These are phyloP conservation scores for Cryptosporidium meleagridis DNA, from an alignment of 169 alveolate genomes.

Conservation along the genomic window DNA sequence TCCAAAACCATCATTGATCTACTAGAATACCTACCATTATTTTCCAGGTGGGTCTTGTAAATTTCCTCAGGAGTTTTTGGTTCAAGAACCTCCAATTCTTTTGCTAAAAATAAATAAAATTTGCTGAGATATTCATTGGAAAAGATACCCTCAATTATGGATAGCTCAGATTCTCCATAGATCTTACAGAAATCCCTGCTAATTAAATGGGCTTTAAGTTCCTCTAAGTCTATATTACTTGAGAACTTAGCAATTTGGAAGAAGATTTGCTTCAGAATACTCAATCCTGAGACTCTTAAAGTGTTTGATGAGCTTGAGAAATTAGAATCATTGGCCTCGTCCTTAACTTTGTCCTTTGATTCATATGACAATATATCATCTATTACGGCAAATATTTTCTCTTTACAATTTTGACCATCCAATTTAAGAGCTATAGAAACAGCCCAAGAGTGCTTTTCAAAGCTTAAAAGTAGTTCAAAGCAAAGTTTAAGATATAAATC, in stretches of 20 bases:
- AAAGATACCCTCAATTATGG: constrained; percentile 80
- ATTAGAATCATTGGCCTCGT: constrained; percentile 19
- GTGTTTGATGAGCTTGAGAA: constrained; percentile 67
- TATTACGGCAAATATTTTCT: constrained; percentile 35
- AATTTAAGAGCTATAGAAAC: constrained; percentile 32
- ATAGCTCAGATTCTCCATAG: constrained; percentile 62
- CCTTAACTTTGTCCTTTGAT: constrained; percentile 40
- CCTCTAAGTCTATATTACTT: constrained; percentile 62
- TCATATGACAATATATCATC: constrained; percentile 13
- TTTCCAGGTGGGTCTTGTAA: constrained; percentile 92
- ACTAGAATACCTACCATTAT: constrained; percentile 79
- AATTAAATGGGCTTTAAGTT: constrained; percentile 45
- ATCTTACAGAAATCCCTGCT: constrained; percentile 4
- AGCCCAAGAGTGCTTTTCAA: constrained; percentile 57
- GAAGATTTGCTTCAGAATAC: constrained; percentile 70
- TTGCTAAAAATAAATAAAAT: constrained; percentile 89
- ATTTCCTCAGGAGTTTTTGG: constrained; percentile 95
- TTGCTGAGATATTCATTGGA: constrained; percentile 88
- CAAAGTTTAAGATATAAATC: constrained; percentile 76
- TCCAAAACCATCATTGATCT: constrained; percentile 85
- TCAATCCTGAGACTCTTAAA: constrained; percentile 58
- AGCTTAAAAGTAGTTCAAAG: constrained; percentile 75
- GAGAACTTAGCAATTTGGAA: constrained; percentile 70
- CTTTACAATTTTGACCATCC: constrained; percentile 56
- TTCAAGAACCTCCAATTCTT: constrained; percentile 94